Evolutionary conservation across 352 stramenopile species (phyloP).

Genomic region (Phytophthora aleatoria): DNA sequence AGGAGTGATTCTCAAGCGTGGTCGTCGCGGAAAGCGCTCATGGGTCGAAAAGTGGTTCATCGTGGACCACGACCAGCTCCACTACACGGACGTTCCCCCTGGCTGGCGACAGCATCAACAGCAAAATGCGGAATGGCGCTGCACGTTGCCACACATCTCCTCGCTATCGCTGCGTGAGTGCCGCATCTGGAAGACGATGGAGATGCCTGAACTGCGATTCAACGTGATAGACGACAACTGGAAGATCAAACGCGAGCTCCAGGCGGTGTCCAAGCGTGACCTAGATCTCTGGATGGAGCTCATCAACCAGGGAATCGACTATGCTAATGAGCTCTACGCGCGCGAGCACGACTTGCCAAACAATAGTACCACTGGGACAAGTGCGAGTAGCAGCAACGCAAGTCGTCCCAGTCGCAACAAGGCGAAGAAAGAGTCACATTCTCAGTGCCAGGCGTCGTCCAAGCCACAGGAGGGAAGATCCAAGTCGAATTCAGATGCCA

Average conservation of each 20-base stretch:
- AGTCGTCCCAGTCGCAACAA: slow-evolving; percentile 36
- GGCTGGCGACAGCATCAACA: slow-evolving; percentile 38
- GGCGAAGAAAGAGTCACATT: slow-evolving; percentile 16
- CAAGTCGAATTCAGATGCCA: slow-evolving; percentile 24
- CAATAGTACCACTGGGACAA: slow-evolving; percentile 41
- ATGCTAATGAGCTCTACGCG: slow-evolving; percentile 59
- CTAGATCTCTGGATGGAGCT: slow-evolving; percentile 74
- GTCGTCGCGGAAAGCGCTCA: slow-evolving; percentile 67
- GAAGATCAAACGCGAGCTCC: slow-evolving; percentile 86
- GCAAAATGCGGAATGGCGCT: slow-evolving; percentile 34
- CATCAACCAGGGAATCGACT: slow-evolving; percentile 81
- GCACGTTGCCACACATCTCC: slow-evolving; percentile 46
- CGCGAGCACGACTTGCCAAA: slow-evolving; percentile 40
- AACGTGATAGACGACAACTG: slow-evolving; percentile 77
- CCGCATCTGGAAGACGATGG: slow-evolving; percentile 87
- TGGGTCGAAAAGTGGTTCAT: slow-evolving; percentile 80
- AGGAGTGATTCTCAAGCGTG: slow-evolving; percentile 74
- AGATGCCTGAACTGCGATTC: slow-evolving; percentile 83
- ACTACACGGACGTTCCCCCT: slow-evolving; percentile 61
- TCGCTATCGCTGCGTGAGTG: slow-evolving; percentile 71
- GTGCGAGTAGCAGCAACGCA: slow-evolving; percentile 35
- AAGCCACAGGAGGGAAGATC: slow-evolving; percentile 25
- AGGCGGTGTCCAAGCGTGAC: slow-evolving; percentile 59
- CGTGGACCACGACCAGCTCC: slow-evolving; percentile 69
- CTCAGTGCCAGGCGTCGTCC: slow-evolving; percentile 8